These are phyloP conservation scores for Phaeolepiota aurea DNA, from an alignment of 768 basidiomycete species.

Conservation along the genomic window DNA sequence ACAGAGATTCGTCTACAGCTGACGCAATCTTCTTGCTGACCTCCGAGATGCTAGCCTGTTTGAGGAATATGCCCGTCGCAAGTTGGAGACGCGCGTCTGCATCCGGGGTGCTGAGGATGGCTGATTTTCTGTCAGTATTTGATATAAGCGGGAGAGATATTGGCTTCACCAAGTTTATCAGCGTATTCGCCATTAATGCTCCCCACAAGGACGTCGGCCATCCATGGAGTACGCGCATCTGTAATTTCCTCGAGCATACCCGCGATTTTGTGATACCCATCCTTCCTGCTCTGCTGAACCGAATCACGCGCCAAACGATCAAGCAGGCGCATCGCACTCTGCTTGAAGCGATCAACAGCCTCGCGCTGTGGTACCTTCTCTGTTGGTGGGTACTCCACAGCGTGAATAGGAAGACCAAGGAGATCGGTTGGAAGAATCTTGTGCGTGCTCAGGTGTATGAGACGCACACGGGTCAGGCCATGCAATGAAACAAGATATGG, in stretches of 20 bases:
- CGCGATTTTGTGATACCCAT: conserved; percentile 62
- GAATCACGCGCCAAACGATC: conserved; percentile 53
- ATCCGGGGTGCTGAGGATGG: conserved; percentile 52
- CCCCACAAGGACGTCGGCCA: conserved; percentile 71
- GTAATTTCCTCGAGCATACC: conserved; percentile 68
- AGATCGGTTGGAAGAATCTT: conserved; percentile 18
- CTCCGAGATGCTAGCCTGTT: conserved; percentile 71
- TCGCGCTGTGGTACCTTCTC: conserved; percentile 44
- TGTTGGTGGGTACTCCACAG: conserved; percentile 40
- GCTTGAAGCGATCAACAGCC: conserved; percentile 58
- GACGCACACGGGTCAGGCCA: conserved; percentile 58
- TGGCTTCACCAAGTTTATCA: conserved; percentile 60
- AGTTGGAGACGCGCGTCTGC: conserved; percentile 55
- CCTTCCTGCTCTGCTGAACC: conserved; percentile 42
- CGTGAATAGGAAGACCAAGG: conserved; percentile 25
- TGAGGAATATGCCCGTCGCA: conserved; percentile 64
- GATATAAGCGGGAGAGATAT: conserved; percentile 4
- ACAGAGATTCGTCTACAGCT: conserved; percentile 76
- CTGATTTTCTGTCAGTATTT: conserved; percentile 20
- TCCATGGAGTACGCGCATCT: conserved; percentile 55
- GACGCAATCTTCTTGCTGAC: conserved; percentile 75
- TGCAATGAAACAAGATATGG: conserved; percentile 66
- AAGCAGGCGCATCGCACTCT: conserved; percentile 55
- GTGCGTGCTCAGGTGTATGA: conserved; percentile 25
- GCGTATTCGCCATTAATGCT: conserved; percentile 55